Percentiles rank a stretch among this genome's conserved stretches.
These are phyloP conservation scores for Kalaharituber pfeilii DNA, from an alignment of 2,329 filamentous ascomycete species.

Conservation along the genomic window DNA sequence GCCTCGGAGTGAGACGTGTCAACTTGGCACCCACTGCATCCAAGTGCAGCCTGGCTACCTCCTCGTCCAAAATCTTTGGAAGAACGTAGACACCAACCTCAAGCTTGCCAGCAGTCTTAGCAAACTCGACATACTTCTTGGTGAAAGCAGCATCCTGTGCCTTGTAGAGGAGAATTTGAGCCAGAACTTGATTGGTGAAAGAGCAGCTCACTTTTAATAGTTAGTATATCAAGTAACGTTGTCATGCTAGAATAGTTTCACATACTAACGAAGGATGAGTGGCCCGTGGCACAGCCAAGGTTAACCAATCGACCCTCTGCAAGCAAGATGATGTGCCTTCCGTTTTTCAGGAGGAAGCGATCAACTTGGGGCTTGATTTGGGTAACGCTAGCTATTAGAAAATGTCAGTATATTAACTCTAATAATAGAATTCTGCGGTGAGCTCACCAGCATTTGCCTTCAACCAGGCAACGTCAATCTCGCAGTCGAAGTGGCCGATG, in stretches of 20 bases:
- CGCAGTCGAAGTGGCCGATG: slow-evolving; percentile 99
- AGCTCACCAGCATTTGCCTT: slow-evolving; percentile 56
- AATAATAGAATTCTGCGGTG: background rate
- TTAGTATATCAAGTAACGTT: slow-evolving; percentile 26
- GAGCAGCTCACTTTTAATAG: slow-evolving; percentile 63
- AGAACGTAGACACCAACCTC: slow-evolving; percentile 85
- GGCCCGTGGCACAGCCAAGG: slow-evolving; percentile 94
- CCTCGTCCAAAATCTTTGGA: slow-evolving; percentile 98
- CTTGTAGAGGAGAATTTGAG: slow-evolving; percentile 98
- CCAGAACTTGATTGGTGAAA: slow-evolving; percentile 99
- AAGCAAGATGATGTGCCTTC: slow-evolving; percentile 94
- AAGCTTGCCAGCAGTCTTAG: slow-evolving; percentile 67
- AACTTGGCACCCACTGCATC: slow-evolving; percentile 62
- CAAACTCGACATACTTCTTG: slow-evolving; percentile 92
- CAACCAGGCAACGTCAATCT: slow-evolving; percentile 99
- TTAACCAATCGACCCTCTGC: slow-evolving; percentile 98
- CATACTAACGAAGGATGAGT: slow-evolving; percentile 77
- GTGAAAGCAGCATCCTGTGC: slow-evolving; percentile 68
- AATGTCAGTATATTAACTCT: slow-evolving; percentile 2
- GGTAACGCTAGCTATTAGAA: slow-evolving; percentile 57
- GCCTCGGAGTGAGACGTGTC: slow-evolving; percentile 62
- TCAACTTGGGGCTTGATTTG: slow-evolving; percentile 99
- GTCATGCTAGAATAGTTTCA: background rate
- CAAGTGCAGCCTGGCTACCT: slow-evolving; percentile 88
- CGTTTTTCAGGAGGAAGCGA: slow-evolving; percentile 84